A percentile compares a stretch with the other conserved stretches of the same genome.
These are phyloP conservation scores for Fusarium pseudoanthophilum DNA, from an alignment of 2,329 filamentous ascomycete species.

Conservation along the genomic window DNA sequence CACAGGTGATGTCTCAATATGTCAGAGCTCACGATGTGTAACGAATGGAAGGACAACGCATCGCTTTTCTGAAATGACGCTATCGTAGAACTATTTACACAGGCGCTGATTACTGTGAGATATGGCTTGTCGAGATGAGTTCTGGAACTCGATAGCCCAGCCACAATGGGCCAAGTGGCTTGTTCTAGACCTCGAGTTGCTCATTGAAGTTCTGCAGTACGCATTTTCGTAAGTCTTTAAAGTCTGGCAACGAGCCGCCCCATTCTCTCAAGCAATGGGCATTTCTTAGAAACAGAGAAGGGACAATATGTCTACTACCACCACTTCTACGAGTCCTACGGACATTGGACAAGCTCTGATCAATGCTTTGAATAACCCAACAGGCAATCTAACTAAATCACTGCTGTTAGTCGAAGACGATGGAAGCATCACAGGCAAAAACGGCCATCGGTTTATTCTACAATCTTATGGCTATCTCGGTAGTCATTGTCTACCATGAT, in stretches of 20 bases:
- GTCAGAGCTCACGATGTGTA: too few species aligned
- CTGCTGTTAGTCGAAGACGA: background rate
- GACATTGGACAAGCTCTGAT: background rate
- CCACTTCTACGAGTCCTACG: background rate
- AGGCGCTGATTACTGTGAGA: background rate
- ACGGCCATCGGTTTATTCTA: background rate
- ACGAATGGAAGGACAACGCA: too few species aligned
- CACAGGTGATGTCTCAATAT: too few species aligned
- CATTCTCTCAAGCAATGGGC: too few species aligned
- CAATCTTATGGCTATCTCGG: background rate
- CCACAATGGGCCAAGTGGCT: background rate
- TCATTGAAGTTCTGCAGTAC: too few species aligned
- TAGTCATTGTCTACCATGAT: background rate
- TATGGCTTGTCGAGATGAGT: too few species aligned
- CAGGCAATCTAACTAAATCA: background rate
- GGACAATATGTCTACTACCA: background rate
- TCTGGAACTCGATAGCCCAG: background rate
- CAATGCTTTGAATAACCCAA: background rate
- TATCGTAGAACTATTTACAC: background rate
- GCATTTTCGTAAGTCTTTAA: too few species aligned
- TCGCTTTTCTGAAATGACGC: background rate
- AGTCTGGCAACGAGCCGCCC: too few species aligned
- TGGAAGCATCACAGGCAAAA: background rate
- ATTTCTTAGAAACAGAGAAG: background rate
- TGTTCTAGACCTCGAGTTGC: background rate